phyloP scores from a whole-genome alignment of 2,329 filamentous ascomycete genomes.

The Ilyonectria destructans region DNA sequence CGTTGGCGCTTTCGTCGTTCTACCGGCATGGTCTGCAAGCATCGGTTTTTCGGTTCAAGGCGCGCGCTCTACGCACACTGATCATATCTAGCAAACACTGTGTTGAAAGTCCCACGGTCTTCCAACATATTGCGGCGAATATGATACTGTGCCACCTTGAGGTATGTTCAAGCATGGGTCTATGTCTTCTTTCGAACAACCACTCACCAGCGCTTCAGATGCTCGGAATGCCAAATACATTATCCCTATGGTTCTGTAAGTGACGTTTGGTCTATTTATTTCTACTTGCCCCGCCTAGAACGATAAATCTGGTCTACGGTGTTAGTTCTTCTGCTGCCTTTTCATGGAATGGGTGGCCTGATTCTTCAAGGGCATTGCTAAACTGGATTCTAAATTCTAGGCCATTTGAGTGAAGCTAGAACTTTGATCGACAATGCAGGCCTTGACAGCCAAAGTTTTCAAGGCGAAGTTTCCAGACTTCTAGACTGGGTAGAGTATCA shows the following conservation, averaged over 20 bases:
- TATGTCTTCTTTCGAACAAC: slow-evolving; percentile 15
- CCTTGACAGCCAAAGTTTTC: slow-evolving; percentile 16
- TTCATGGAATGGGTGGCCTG: slow-evolving; percentile 13
- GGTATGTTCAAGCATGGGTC: slow-evolving; percentile 15
- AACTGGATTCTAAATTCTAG: slow-evolving; percentile 17
- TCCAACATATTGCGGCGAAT: slow-evolving; percentile 9
- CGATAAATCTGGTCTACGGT: slow-evolving; percentile 13
- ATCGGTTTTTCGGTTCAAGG: slow-evolving; percentile 4
- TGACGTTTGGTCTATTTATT: slow-evolving; percentile 16
- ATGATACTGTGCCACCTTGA: slow-evolving; percentile 15
- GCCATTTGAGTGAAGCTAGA: slow-evolving; percentile 16
- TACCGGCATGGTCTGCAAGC: slow-evolving; percentile 11
- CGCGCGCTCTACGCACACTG: slow-evolving; percentile 5
- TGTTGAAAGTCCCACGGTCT: slow-evolving; percentile 5
- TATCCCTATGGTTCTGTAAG: slow-evolving; percentile 16
- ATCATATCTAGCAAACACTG: slow-evolving; percentile 3
- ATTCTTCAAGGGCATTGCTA: slow-evolving; percentile 16
- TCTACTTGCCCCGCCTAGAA: slow-evolving; percentile 12
- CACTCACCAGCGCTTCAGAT: slow-evolving; percentile 15
- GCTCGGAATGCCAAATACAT: slow-evolving; percentile 15
- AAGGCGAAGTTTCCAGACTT: slow-evolving; percentile 15
- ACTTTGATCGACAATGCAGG: slow-evolving; percentile 15
- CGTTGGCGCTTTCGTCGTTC: slow-evolving; percentile 10
- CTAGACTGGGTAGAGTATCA: slow-evolving; percentile 15
- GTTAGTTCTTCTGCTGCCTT: slow-evolving; percentile 14